phyloP scores from a whole-genome alignment of 1,284 basidiomycete genomes.

The Quambalaria eucalypti region DNA sequence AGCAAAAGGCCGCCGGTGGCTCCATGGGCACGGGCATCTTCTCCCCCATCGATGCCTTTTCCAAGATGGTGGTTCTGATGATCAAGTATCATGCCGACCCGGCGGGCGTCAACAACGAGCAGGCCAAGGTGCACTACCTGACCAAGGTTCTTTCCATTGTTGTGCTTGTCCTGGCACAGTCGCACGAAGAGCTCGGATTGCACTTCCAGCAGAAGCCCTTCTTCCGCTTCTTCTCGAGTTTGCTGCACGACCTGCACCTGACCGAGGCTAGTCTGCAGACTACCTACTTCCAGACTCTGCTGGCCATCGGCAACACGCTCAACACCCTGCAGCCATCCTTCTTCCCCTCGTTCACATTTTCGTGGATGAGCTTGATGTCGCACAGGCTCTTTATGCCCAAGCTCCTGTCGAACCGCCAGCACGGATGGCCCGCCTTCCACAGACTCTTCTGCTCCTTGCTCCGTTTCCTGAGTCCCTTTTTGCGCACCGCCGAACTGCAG shows the following conservation, averaged over 20 bases:
- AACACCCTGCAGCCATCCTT: conserved; percentile 91
- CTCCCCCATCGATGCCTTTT: conserved; percentile 89
- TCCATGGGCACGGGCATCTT: conserved; percentile 63
- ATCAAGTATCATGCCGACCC: conserved; percentile 98
- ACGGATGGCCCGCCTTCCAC: conserved; percentile 94
- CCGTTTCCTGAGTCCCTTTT: conserved; percentile 85
- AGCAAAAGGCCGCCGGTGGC: conserved; percentile 69
- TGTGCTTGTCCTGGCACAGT: conserved; percentile 85
- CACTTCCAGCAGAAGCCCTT: conserved; percentile 96
- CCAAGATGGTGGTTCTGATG: conserved; percentile 89
- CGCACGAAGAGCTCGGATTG: conserved; percentile 84
- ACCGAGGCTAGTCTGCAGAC: conserved; percentile 71
- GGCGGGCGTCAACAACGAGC: conserved; percentile 71
- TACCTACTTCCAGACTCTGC: conserved; percentile 79
- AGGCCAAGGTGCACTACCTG: conserved; percentile 90
- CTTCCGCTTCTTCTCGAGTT: conserved; percentile 94
- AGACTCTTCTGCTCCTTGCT: conserved; percentile 83
- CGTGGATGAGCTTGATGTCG: conserved; percentile 92
- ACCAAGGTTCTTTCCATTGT: conserved; percentile 97
- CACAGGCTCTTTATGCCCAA: conserved; percentile 97
- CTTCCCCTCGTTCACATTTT: conserved; percentile 96
- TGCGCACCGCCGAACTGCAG: conserved; percentile 70
- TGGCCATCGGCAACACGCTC: conserved; percentile 82
- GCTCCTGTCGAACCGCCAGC: conserved; percentile 73
- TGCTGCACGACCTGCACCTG: conserved; percentile 79